phyloP scores from a whole-genome alignment of 169 alveolate species.

The Theileria sp. region DNA sequence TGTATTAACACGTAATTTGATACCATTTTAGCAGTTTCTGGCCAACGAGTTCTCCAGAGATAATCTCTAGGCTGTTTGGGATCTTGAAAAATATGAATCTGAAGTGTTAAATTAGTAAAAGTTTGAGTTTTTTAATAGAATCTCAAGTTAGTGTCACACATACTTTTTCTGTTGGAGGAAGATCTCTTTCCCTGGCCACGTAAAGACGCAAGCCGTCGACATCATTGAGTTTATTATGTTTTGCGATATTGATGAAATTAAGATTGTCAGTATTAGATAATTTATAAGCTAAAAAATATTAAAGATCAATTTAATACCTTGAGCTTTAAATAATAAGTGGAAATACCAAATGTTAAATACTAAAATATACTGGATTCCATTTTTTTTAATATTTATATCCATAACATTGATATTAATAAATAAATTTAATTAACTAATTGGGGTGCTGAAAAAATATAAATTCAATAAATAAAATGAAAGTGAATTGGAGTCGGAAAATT shows the following conservation, averaged over 20 bases:
- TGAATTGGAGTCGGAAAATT: background rate
- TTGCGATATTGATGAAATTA: background rate
- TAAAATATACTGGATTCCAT: background rate
- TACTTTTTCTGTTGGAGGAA: conserved; percentile 11
- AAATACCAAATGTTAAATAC: background rate
- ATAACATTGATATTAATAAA: background rate
- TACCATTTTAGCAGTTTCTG: conserved; percentile 62
- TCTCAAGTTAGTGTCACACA: conserved; percentile 2
- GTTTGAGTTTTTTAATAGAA: background rate
- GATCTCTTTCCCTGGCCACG: conserved; percentile 2
- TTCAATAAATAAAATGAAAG: background rate
- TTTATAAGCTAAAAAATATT: background rate
- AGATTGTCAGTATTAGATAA: background rate
- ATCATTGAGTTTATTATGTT: no score
- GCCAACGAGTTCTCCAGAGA: conserved; percentile 60
- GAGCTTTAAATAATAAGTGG: background rate
- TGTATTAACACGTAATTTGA: no score
- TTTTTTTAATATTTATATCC: background rate
- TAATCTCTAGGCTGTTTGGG: conserved; percentile 62
- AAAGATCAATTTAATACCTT: background rate
- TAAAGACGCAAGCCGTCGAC: no score
- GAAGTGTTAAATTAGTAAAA: background rate
- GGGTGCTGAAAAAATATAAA: background rate
- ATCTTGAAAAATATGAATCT: conserved; percentile 45
- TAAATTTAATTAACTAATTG: background rate